Base-by-base conservation (phyloP, 345 rosid genomes). In the Populus nigra region DNA sequence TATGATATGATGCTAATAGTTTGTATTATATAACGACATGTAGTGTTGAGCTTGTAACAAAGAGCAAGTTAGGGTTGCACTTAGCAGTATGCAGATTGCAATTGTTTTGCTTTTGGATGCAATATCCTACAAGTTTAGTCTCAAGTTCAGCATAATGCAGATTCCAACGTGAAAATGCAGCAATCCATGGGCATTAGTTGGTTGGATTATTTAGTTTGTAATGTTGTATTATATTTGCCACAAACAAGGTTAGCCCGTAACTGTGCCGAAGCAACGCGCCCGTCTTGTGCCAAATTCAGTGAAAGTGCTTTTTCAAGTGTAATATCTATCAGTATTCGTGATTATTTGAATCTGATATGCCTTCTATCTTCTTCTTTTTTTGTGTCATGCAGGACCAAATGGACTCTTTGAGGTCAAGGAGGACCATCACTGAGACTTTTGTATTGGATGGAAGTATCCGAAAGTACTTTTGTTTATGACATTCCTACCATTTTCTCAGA, bases 341-440 rank as follows among this genome's bases (percentile, higher is more conserved):
- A 49, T 47, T 55, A 16, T 36, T 73, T 45, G 43, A 29, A 59
- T 45, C 71, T 68, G 59, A 31, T 15, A 35, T 15, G n/a, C 36
- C 67, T 29, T 31, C 5, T 20, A 29, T 31, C 70, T 66, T 66
- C 5, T 33, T 33, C 5, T 29, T 33, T 18, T 62, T 63, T 1
- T 1, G 65, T 65, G 75, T 23, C 85, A 41, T 71, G 72, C 94
- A 94, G 98, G 98, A 83, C 98, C 98, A 1, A 91, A 94, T 80
- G 97, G 98, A 75, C 89, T 94, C 12, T 91, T 94, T 68, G 96
- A 92, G 83, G 23, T 2, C 2, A 57, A 1, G 29, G 86, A 88
- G 85, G 50, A 47, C 5, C 90, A 91, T 83, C 96, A 90, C 82
- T 90, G 61, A 83, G 66, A 49, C 43, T 18, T 41, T 36, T 38